Percentiles rank a stretch among this genome's conserved stretches.
These are phyloP conservation scores for Candida golubevii DNA, from an alignment of 805 yeast genomes.

Conservation along the genomic window DNA sequence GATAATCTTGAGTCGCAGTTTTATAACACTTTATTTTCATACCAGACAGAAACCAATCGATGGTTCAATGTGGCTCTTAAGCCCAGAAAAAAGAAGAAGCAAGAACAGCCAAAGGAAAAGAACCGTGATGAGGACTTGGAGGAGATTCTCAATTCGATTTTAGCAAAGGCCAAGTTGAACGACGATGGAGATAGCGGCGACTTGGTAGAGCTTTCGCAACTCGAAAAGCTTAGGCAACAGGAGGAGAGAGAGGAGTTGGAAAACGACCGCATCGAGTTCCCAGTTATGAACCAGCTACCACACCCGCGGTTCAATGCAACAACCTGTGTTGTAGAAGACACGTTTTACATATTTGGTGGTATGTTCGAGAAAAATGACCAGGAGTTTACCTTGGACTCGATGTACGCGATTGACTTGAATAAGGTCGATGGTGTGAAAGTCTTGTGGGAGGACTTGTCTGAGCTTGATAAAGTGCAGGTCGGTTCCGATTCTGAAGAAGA, in stretches of 20 bases:
- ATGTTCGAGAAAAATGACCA: constrained; percentile 84
- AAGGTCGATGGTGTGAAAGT: constrained; percentile 84
- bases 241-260: constrained; percentile 42
- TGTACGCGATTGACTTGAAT: constrained; percentile 81
- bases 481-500: constrained; percentile 62
- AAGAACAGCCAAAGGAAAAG: constrained; percentile 37
- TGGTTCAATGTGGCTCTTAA: constrained; percentile 77
- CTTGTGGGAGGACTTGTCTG: constrained; percentile 83
- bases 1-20: constrained; percentile 83
- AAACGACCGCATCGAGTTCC: constrained; percentile 44
- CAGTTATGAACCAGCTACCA: constrained; percentile 61
- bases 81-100: constrained; percentile 51
- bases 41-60: constrained; percentile 79
- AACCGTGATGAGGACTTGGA: constrained; percentile 77
- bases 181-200: constrained; percentile 50
- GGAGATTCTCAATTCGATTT: constrained; percentile 67
- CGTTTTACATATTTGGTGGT: constrained; percentile 83
- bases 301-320: constrained; percentile 87
- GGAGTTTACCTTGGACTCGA: constrained; percentile 78
- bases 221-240: constrained; percentile 31
- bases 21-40: constrained; percentile 74
- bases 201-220: constrained; percentile 32
- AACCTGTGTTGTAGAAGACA: constrained; percentile 80
- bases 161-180: constrained; percentile 66
- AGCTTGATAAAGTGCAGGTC: constrained; percentile 47